Base-by-base conservation (phyloP, 164 flowering plant genomes). In the Brasenia schreberi region DNA sequence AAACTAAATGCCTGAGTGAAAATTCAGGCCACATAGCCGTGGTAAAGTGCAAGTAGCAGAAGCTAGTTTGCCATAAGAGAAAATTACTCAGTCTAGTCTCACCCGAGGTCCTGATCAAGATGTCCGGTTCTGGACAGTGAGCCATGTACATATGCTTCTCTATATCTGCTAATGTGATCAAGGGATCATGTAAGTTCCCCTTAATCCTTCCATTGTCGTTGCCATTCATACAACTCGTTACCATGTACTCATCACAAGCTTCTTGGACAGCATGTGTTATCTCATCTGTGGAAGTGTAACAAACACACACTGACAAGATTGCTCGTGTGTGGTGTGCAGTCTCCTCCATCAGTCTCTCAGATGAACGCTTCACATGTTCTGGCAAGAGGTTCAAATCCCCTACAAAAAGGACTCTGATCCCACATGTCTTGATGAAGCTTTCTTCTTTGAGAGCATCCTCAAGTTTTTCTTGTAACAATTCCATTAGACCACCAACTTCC, bases 21-120 rank as follows among this genome's bases (percentile, higher is more conserved):
- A 89, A 73, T 69, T 86, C 96, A 1, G 94, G 97, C 97, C 97
- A 87, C 49, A 91, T 78, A 6, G 70, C 89, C 14, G 71, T 19
- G 0, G 92, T 87, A 65, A 85, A 76, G 69, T 82, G 82, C 76
- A 91, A 77, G 6, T 73, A 64, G 68, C 81, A 78, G 63, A 49
- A 45, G 1, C 78, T 59, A 61, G 81, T 77, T 73, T 91, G 96
- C 97, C 97, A 91, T 3, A 89, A 77, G 43, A 91, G 85, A 66
- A 87, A 91, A 78, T 91, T 91, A 80, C 97, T 91, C 71, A 91
- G 67, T 16, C 93, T 81, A 33, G 81, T 74, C 74, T 85, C 96
- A 16, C 97, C 93, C 0, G 96, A 85, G 61, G 81, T 85, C 33
- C 96, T 77, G 12, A 91, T 56, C 67, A 91, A 43, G 56, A 91